Evolutionary conservation across 176 grass and related monocot genomes (phyloP), one percentile per base, ranked within the genome.

Genomic region (Lolium perenne): DNA sequence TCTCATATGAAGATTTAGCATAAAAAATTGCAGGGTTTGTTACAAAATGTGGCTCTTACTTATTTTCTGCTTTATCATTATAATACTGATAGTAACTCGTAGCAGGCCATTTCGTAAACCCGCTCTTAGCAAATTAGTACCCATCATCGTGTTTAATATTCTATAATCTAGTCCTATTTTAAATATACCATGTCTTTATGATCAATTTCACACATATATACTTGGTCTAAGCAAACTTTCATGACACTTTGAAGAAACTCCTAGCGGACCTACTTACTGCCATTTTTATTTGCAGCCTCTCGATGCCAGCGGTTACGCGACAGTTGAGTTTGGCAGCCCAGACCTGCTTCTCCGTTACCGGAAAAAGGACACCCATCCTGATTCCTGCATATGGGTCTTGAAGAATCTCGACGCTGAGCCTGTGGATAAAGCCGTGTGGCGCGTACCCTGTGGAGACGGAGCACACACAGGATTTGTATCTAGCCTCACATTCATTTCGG

Each of bases 371-470:
- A 18, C 40, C 2, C 35, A 58, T 61, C 77, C 86, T 20, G 81
- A 53, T 54, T 80, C 91, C 10, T 98, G 90, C 81, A 64, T 58
- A 11, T 92, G 93, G 86, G 66, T 38, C 16, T n/a, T 86, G 32
- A 65, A 78, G 55, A 32, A 86, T 78, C 38, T 90, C 8, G 71
- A 91, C 14, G 45, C 47, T 16, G 21, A 38, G 20, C 41, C 79
- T 46, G 51, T 82, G 53, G 87, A 88, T 25, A 91, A 63, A 77
- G 38, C 87, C n/a, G 10, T 7, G n/a, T 98, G 90, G 92, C 79
- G n/a, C 18, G 74, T 95, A 56, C 97, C 97, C 20, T 92, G 93
- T 71, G 97, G 93, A 81, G 88, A 88, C 29, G 60, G 91, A 76
- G 90, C 76, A 7, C 93, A 98, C 46, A 57, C 67, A 73, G 85